phyloP scores from a whole-genome alignment of 192 early-diverging fungal genomes.

The Backusella psychrophila region DNA sequence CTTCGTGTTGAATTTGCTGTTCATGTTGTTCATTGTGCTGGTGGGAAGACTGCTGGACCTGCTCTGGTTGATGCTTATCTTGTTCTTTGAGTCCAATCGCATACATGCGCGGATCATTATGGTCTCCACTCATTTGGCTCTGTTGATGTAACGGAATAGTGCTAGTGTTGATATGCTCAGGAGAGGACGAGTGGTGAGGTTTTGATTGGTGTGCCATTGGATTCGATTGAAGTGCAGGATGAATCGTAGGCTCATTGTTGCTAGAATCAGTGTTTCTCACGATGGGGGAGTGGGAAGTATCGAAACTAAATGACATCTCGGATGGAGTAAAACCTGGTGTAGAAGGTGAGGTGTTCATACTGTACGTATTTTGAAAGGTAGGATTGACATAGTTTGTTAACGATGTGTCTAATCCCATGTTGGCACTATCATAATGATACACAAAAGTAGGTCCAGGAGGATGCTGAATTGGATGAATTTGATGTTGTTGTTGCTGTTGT shows the following conservation, averaged over 20 bases:
- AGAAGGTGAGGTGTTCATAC: not conserved
- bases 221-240: conserved; percentile 3
- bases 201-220: not conserved
- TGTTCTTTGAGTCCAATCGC: not conserved
- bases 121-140: not conserved
- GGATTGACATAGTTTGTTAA: conserved; percentile 17
- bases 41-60: not conserved
- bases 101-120: not conserved
- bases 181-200: not conserved
- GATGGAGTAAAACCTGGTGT: not conserved
- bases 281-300: not conserved
- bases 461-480: not conserved
- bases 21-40: conserved; percentile 1
- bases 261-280: not conserved
- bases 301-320: not conserved
- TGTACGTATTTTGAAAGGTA: conserved; percentile 12
- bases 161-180: not conserved
- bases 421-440: conserved; percentile 5
- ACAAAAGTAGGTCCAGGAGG: conserved; percentile 8
- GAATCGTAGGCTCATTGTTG: not conserved
- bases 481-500: not conserved
- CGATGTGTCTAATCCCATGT: not conserved
- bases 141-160: not conserved
- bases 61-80: not conserved
- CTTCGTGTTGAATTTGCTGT: not conserved